Conservation (phyloP, 441 rosid species). For the Brassica hybrid region DNA sequence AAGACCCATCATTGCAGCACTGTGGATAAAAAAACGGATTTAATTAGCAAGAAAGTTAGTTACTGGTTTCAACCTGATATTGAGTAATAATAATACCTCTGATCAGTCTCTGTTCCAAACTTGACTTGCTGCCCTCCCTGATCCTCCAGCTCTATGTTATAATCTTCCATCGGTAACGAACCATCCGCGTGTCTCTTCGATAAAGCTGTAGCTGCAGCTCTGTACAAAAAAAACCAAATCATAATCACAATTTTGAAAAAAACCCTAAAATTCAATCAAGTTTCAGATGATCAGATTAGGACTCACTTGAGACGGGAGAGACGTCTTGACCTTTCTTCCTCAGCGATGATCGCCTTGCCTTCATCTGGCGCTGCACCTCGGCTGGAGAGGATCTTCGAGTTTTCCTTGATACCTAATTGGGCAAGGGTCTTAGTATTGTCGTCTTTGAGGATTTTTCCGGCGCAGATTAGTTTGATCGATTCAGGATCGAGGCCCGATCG, state of each 20-base stretch:
- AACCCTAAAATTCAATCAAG: background rate
- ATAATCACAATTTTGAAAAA: background rate
- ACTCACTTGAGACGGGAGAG: conserved; percentile 74
- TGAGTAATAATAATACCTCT: conserved; percentile 48
- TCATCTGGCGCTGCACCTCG: conserved; percentile 61
- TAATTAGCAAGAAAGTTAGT: background rate
- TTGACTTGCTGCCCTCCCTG: conserved; percentile 70
- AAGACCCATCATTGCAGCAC: conserved; percentile 87
- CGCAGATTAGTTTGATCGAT: conserved; percentile 71
- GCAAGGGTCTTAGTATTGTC: conserved; percentile 57
- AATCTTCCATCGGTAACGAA: conserved; percentile 72
- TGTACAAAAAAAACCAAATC: conserved; percentile 33
- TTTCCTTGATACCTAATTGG: conserved; percentile 67
- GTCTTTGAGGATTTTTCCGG: conserved; percentile 75
- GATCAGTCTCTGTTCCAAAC: conserved; percentile 78
- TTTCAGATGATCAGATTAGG: too few relatives aligned
- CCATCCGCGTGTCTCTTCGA: conserved; percentile 82
- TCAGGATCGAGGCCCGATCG: conserved; percentile 58
- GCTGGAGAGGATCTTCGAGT: conserved; percentile 72
- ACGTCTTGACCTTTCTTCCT: conserved; percentile 73
- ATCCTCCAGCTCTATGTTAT: conserved; percentile 81
- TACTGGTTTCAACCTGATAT: conserved; percentile 2
- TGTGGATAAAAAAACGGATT: conserved; percentile 36
- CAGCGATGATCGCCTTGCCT: conserved; percentile 68
- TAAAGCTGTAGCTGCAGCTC: conserved; percentile 82